phyloP scores from a whole-genome alignment of 495 filamentous ascomycete genomes.

The Xylaria telfairii region DNA sequence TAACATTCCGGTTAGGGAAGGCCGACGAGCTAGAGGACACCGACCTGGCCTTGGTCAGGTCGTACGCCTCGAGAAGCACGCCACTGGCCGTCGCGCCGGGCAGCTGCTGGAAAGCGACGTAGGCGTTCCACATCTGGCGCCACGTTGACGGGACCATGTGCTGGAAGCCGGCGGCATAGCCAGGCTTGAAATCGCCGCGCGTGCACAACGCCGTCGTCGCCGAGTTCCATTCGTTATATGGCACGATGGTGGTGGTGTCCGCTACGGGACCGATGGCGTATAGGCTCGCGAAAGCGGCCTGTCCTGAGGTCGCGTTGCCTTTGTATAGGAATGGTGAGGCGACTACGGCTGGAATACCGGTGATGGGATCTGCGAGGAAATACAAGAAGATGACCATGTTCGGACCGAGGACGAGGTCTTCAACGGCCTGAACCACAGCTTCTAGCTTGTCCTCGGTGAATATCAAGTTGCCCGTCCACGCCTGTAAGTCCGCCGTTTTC shows the following conservation, averaged over 20 bases:
- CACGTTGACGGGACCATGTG: constrained; percentile 33
- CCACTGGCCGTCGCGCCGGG: constrained; percentile 39
- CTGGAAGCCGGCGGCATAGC: constrained; percentile 34
- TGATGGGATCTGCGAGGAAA: constrained; percentile 8
- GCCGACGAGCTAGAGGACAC: constrained; percentile 36
- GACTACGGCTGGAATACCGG: constrained; percentile 29
- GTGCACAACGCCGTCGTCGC: constrained; percentile 38
- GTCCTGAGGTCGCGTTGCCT: constrained; percentile 24
- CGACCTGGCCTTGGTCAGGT: constrained; percentile 37
- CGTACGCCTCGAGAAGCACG: constrained; percentile 51
- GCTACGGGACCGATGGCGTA: constrained; percentile 35
- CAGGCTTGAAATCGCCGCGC: constrained; percentile 41
- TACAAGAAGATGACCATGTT: constrained; percentile 7
- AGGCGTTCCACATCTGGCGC: constrained; percentile 36
- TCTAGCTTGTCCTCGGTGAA: constrained; percentile 14
- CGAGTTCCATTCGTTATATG: constrained; percentile 41
- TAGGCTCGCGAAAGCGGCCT: constrained; percentile 36
- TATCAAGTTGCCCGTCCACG: constrained; percentile 10
- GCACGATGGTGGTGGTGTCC: constrained; percentile 32
- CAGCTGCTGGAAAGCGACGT: constrained; percentile 33
- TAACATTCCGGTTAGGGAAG: constrained; percentile 45
- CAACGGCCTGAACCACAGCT: constrained; percentile 7
- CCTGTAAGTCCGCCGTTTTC: not conserved
- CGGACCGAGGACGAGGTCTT: not conserved
- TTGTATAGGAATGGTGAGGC: constrained; percentile 36